These are phyloP conservation scores for Melampsora medusae DNA, from an alignment of 1,284 basidiomycete species.

Conservation along the genomic window DNA sequence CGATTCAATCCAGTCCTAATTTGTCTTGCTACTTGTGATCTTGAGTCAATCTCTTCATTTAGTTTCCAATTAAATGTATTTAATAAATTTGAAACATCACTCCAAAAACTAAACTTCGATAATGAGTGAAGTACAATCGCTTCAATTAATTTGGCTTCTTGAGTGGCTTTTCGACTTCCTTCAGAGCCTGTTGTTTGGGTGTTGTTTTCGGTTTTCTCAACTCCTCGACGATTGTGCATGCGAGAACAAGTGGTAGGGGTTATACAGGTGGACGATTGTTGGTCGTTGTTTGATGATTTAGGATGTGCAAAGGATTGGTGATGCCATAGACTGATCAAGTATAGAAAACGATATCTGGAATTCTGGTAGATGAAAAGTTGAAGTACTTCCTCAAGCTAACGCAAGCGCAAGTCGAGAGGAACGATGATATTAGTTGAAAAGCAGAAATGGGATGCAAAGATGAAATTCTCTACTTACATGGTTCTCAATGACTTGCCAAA, in stretches of 20 bases:
- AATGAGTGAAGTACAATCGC: background rate
- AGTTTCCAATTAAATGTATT: background rate
- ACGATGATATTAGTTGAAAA: background rate
- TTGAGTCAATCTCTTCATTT: background rate
- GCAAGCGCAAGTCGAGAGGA: background rate
- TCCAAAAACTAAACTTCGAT: slow-evolving; percentile 3
- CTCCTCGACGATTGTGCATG: no score
- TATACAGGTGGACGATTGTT: background rate
- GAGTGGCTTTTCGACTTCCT: no score
- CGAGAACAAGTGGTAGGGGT: background rate
- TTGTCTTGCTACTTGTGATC: background rate
- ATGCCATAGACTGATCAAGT: background rate
- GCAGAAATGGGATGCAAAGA: background rate
- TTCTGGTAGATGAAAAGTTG: slow-evolving; percentile 6
- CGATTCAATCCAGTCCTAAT: background rate
- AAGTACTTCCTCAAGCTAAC: background rate
- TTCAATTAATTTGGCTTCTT: background rate
- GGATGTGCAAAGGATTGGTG: background rate
- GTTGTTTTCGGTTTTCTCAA: no score
- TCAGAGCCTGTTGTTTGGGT: no score
- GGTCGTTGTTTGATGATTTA: background rate
- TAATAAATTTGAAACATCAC: background rate
- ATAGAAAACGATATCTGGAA: slow-evolving; percentile 3
- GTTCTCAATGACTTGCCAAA: slow-evolving; percentile 3
- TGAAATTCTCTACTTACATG: background rate